Evolutionary conservation across 129 eudicot genomes (phyloP), one percentile per base, ranked within the genome.

Genomic region (Artemisia tridentata): DNA sequence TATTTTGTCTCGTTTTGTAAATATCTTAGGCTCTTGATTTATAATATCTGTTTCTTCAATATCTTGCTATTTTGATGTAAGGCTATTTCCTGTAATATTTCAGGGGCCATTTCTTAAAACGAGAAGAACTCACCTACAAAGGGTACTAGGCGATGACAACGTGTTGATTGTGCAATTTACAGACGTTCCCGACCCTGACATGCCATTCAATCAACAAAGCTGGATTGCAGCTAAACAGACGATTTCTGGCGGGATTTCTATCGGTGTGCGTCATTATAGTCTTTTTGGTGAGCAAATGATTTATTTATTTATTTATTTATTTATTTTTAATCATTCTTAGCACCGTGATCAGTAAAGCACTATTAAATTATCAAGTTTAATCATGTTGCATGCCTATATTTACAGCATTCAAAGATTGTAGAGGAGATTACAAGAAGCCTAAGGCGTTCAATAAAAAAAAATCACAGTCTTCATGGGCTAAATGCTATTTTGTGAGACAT

Each of bases 341-440:
- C 29, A 69, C 27, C 3, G 45, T 50, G 53, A 57, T 45, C 10
- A 11, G 55, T 43, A 75, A 65, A 55, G 54, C n/a, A 65, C 65
- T 38, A 7, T 38, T 38, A 2, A 38, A 38, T 11, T 38, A 12
- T 41, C 27, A 27, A 41, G 60, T 67, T 56, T 16, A 66, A 67
- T 61, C 31, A 60, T 17, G 34, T 25, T 72, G 27, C 47, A 3
- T 68, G 38, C 65, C 65, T 69, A 45, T 75, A 31, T 47, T 66
- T 47, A 61, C 86, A 92, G 98, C 84, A 43, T 92, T 81, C 60
- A 92, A 92, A 84, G 98, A 89, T 69, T 90, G 79, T 11, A 76
- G n/a, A n/a, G n/a, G 45, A 31, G 76, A 70, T 53, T 41, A 12
- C 21, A 77, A 77, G 71, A 77, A 76, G 11, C 76, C 68, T 3